These are phyloP conservation scores for Kodamaea suecica DNA, from an alignment of 1,139 yeast species.

Conservation along the genomic window DNA sequence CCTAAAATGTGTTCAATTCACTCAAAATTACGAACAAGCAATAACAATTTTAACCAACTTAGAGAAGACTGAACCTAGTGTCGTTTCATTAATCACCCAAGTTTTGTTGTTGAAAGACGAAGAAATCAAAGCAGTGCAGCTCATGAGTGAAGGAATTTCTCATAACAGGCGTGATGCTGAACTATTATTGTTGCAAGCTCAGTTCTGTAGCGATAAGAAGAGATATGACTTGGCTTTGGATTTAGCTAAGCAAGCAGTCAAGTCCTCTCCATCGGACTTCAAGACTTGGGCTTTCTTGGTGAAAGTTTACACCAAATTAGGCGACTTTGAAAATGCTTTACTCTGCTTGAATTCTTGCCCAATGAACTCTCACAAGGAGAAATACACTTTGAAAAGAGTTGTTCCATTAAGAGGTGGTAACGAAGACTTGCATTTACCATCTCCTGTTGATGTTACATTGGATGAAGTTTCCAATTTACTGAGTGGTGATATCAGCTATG, in stretches of 20 bases:
- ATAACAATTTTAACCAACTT: constrained; percentile 48
- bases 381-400: constrained; percentile 52
- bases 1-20: constrained; percentile 57
- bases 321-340: constrained; percentile 74
- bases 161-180: constrained; percentile 62
- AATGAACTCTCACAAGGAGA: constrained; percentile 72
- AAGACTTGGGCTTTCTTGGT: constrained; percentile 78
- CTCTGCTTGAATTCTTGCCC: constrained; percentile 88
- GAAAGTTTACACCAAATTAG: constrained; percentile 64
- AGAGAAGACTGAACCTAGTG: constrained; percentile 45
- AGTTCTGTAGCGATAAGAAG: constrained; percentile 63
- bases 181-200: constrained; percentile 60
- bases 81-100: constrained; percentile 55
- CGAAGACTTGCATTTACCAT: constrained; percentile 67
- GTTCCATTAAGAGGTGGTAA: constrained; percentile 54
- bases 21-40: constrained; percentile 63
- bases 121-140: constrained; percentile 73
- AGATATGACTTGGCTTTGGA: constrained; percentile 71
- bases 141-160: constrained; percentile 59
- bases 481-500: constrained; percentile 48
- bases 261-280: constrained; percentile 82
- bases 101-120: constrained; percentile 58
- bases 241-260: constrained; percentile 71
- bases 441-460: constrained; percentile 73
- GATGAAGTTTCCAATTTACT: constrained; percentile 59